Evolutionary conservation across 164 flowering plant species (phyloP), one percentile per base, ranked within the genome.

Genomic region (Cinnamomum micranthum): DNA sequence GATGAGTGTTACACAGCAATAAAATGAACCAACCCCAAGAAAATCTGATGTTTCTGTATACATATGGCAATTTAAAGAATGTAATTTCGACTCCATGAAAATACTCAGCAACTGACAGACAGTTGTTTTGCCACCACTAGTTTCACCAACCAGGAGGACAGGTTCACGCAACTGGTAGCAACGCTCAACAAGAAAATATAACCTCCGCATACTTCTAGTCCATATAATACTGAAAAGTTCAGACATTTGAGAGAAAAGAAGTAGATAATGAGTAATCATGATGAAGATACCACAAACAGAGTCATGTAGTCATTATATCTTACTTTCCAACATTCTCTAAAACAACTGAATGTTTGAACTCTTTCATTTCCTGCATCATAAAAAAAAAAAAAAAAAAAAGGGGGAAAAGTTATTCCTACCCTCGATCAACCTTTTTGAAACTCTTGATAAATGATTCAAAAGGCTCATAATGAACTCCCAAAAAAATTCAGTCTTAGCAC

Each of bases 101-200:
- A 59, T 41, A 80, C 97, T 91, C 76, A 96, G 83, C 71, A 94
- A 71, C 82, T 96, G 98, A 68, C 98, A 92, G 63, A 91, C 90
- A 59, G 97, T 91, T 17, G 99, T 96, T 82, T 96, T 96, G 65
- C 99, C 99, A 71, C 97, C 97, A 77, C 98, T 97, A 68, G 99
- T 96, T 84, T 94, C 99, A 67, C 99, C 99, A 83, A 96, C 95
- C 79, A 96, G 98, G 52, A 96, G 95, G 24, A 96, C 97, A 72
- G 99, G 99, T 77, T 96, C 98, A 66, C 89, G 90, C 77, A 89
- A 66, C 78, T 79, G 78, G 80, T 82, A 91, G 78, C 97, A 96
- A 62, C 98, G 94, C 72, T 85, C 87, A 51, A 96, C 84, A 68
- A 96, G 97, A 81, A 87, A 91, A 76, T 79, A 92, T 80, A 96